Conservation (phyloP, 331 rosid genomes). For the Arachis monticola region DNA sequence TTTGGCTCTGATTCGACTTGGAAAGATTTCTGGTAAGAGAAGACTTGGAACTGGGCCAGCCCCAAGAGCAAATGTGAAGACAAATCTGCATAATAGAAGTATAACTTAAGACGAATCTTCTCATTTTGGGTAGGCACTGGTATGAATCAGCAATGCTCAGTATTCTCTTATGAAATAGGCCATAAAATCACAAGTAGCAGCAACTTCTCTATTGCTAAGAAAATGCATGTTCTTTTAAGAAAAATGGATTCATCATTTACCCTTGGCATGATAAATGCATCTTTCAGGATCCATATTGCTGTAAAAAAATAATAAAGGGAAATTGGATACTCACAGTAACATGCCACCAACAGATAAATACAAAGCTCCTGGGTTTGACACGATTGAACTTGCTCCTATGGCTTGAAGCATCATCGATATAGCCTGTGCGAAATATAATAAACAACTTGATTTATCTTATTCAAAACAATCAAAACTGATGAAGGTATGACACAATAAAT, state of each 20-base stretch:
- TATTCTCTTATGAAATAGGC: not conserved
- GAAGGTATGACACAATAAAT: not conserved
- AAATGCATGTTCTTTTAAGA: constrained; percentile 15
- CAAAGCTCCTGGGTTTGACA: constrained; percentile 56
- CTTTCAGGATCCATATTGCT: constrained; percentile 21
- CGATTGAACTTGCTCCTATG: constrained; percentile 64
- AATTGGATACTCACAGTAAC: constrained; percentile 73
- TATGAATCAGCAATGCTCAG: not conserved
- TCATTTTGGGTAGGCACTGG: too few species aligned
- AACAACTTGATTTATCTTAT: constrained; percentile 13
- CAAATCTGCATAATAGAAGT: constrained; percentile 70
- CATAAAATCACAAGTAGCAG: constrained; percentile 6
- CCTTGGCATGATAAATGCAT: constrained; percentile 28
- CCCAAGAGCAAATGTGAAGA: constrained; percentile 88
- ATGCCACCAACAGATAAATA: constrained; percentile 93
- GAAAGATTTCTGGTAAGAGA: constrained; percentile 92
- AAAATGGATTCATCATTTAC: constrained; percentile 17
- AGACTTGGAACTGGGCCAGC: constrained; percentile 99
- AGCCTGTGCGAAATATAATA: constrained; percentile 54
- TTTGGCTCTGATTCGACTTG: constrained; percentile 87
- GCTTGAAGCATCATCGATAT: constrained; percentile 80
- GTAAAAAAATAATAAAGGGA: not conserved
- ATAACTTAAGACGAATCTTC: not conserved
- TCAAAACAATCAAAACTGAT: constrained; percentile 22
- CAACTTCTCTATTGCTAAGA: constrained; percentile 26